phyloP scores from a whole-genome alignment of 2,329 filamentous ascomycete species.

The Aspergillus thermomutatus region DNA sequence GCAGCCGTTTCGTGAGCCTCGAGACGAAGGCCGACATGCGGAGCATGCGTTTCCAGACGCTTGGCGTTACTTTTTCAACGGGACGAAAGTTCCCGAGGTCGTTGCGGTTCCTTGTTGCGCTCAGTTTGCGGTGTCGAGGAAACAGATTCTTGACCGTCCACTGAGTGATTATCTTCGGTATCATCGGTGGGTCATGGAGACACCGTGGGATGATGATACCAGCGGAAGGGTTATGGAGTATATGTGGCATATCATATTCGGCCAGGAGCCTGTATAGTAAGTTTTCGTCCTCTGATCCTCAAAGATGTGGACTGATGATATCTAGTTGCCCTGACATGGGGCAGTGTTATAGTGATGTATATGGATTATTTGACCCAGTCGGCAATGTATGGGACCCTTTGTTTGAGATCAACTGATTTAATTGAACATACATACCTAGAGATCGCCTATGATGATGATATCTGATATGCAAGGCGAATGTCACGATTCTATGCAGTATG shows the following conservation, averaged over 20 bases:
- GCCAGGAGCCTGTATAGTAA: conserved; percentile 39
- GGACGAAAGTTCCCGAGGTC: conserved; percentile 43
- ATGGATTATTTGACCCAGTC: conserved; percentile 6
- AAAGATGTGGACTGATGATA: background rate
- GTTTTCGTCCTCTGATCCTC: conserved; percentile 8
- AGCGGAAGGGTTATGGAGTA: conserved; percentile 62
- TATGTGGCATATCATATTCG: conserved; percentile 59
- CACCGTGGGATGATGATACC: conserved; percentile 51
- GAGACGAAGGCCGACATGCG: conserved; percentile 12
- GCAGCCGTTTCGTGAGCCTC: conserved; percentile 22
- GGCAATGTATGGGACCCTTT: background rate
- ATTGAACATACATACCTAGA: background rate
- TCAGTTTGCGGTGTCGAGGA: conserved; percentile 60
- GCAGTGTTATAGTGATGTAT: conserved; percentile 27
- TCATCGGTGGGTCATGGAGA: conserved; percentile 57
- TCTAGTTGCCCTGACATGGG: conserved; percentile 25
- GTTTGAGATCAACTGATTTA: background rate
- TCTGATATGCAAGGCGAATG: too few relatives aligned
- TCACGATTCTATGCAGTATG: background rate
- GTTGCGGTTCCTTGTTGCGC: conserved; percentile 60
- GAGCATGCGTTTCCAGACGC: conserved; percentile 28
- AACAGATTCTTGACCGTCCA: conserved; percentile 49
- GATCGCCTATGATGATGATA: background rate
- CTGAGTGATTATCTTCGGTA: conserved; percentile 53
- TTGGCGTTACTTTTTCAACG: conserved; percentile 28